Base-by-base conservation (phyloP, 108 stramenopile genomes). In the Stephanodiscus minutulus region DNA sequence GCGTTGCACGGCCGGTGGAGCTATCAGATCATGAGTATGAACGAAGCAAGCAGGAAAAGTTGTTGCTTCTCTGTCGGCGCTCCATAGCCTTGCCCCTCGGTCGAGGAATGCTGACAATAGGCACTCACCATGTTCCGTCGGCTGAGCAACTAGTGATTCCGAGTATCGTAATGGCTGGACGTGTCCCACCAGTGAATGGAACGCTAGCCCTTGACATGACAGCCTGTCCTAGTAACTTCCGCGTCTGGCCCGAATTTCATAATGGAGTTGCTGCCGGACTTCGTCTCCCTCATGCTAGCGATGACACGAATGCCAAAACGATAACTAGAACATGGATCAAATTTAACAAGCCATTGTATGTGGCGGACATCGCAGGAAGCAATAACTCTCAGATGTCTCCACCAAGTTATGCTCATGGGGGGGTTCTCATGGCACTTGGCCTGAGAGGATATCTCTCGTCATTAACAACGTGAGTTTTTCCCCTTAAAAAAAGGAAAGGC, bases 201-300 rank as follows among this genome's bases (percentile, higher is more conserved):
- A 84, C 76, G 7, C 76, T 98, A 35, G 85, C 91, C 28, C 73
- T 96, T n/a, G 92, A 96, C 53, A 72, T 84, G 53, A 73, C 68
- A 27, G 79, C 87, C 25, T 85, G 84, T 49, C 82, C 83, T 25
- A 52, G 85, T 37, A 96, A 97, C 37, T 68, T 90, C 50, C 86
- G 85, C 25, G 82, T 93, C 22, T 99, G 99, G 98, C 96, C 97
- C 9, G 95, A 98, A 65, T 99, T 99, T 79, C 98, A 99, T 83
- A 99, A 99, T 75, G 99, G 97, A 15, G 97, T 96, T 20, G 97
- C 98, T 29, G 96, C 97, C 28, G 96, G 97, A 24, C 83, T 99
- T 18, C 79, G 97, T 15, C 88, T 96, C 8, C 87, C 87, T 39
- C 47, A 57, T 25, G 72, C 62, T 49, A 44, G 57, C 3, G 76